These are phyloP conservation scores for Cubamyces sp. DNA, from an alignment of 768 basidiomycete genomes.

Conservation along the genomic window DNA sequence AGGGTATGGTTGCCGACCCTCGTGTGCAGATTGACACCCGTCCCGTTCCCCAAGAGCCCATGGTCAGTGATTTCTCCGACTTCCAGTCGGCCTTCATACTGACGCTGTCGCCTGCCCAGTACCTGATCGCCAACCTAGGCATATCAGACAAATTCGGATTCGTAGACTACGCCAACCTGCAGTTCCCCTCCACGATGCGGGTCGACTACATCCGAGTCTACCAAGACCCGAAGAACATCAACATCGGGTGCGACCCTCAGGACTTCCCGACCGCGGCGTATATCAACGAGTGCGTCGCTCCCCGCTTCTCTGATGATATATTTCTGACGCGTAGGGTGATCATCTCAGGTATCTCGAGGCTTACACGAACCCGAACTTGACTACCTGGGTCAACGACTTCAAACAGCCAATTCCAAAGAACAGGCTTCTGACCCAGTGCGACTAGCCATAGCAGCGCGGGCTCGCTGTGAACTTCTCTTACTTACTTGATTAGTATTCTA, in stretches of 20 bases:
- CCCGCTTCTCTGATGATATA: not conserved
- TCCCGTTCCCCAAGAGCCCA: conserved; percentile 81
- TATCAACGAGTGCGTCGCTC: conserved; percentile 62
- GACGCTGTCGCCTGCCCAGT: conserved; percentile 37
- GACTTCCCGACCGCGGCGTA: conserved; percentile 78
- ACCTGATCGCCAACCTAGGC: conserved; percentile 62
- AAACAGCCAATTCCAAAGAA: conserved; percentile 56
- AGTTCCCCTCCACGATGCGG: conserved; percentile 63
- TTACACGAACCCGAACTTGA: conserved; percentile 69
- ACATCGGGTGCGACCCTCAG: conserved; percentile 71
- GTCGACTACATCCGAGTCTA: conserved; percentile 87
- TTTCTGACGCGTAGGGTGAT: not conserved
- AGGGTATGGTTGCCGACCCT: conserved; percentile 62
- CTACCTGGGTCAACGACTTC: conserved; percentile 52
- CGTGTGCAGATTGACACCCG: conserved; percentile 66
- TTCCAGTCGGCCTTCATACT: too few relatives aligned
- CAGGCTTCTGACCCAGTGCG: conserved; percentile 46
- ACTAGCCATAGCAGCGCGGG: conserved; percentile 15
- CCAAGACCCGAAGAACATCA: conserved; percentile 52
- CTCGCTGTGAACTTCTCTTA: too few relatives aligned
- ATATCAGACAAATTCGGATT: conserved; percentile 65
- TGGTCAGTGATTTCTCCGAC: conserved; percentile 58
- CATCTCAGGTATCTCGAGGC: conserved; percentile 60
- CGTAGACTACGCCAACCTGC: conserved; percentile 58
- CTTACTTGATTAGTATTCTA: too few relatives aligned